Base-by-base conservation (phyloP, 2,329 filamentous ascomycete genomes). In the Coniochaeta sp. region DNA sequence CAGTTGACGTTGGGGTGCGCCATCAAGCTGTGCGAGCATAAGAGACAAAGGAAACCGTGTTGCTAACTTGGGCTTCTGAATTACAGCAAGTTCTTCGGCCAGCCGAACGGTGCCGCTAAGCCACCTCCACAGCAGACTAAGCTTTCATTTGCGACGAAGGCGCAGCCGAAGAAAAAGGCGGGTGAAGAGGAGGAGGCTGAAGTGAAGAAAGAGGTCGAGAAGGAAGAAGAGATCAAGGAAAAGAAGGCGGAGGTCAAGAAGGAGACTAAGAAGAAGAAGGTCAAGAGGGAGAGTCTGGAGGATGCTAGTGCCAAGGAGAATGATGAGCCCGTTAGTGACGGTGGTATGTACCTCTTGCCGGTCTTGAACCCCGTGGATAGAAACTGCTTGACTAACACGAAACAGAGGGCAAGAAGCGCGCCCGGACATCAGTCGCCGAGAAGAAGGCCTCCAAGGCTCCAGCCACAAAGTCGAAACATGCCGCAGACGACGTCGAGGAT, bases 1-100 rank as follows among this genome's bases (percentile, higher is more conserved):
- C 88, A 92, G 75, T 82, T 78, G 65, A 89, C 85, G 60, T 72
- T 92, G 68, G 81, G 85, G 87, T 91, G 82, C 70, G 73, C 71
- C 50, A 53, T 52, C 52, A n/a, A 9, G 9, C 30, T n/a, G 9
- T 32, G n/a, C n/a, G n/a, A n/a, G 30, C 9, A 32, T 32, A 9
- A 55, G 56, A 51, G 48, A 31, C 16, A 22, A 38, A 38, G 27
- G 48, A 31, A 30, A 46, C 13, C 27, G 24, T 27, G 24, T 53
- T 40, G 47, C 55, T 60, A 53, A 62, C 54, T n/a, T 7, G 45
- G 18, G 30, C 8, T 14, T 52, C 6, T 48, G 24, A 53, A 6
- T 9, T 55, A 52, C 57, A 97, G 92, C 55, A 94, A 92, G 66
- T 96, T 96, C 72, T 95, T 96, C 65, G 82, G 82, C 18, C 78